Base-by-base conservation (phyloP, 2,329 filamentous ascomycete genomes). In the Colletotrichum lini region DNA sequence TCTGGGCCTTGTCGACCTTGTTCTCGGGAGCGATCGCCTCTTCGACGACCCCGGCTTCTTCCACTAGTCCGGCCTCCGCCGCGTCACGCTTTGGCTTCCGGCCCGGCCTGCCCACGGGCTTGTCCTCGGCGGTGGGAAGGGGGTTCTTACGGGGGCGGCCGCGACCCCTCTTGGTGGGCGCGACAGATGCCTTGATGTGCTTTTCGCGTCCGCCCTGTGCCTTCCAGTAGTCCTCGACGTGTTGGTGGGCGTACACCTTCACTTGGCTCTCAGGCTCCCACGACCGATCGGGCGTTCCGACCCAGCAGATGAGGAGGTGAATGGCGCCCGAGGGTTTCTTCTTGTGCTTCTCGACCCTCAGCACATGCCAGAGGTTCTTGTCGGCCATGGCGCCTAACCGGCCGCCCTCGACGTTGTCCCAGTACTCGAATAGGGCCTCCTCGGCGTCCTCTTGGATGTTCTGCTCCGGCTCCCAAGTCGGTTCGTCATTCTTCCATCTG, bases 391-490 rank as follows among this genome's bases (percentile, higher is more conserved):
- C 66, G 21, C 62, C 67, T 21, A 59, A 18, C 10, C 73, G 67
- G 18, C 73, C 73, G 13, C 73, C 73, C 65, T 66, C 64, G 57
- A 74, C 60, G n/a, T 45, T 54, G 9, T 72, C 53, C 73, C 73
- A 74, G 56, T 74, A 74, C 6, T 38, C 53, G 10, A 73, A 81
- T 1, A 82, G 67, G 1, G 70, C 72, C 26, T 80, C 79, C 35
- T 75, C 77, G 1, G 79, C 80, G 53, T 78, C 78, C 59, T 76
- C 65, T 49, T 82, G 80, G 53, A 82, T 79, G 65, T 79, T 79
- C 16, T 76, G 75, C 54, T 82, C 80, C 5, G 73, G 58, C 35
- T 81, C 80, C 79, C 79, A 82, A 4, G 78, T 79, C 6, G 62
- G 63, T 59, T 79, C 77, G 15, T 74, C 77, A 2, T 42, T 73